Conservation (phyloP, 1,284 basidiomycete species). For the Ustilago vetiveriae region DNA sequence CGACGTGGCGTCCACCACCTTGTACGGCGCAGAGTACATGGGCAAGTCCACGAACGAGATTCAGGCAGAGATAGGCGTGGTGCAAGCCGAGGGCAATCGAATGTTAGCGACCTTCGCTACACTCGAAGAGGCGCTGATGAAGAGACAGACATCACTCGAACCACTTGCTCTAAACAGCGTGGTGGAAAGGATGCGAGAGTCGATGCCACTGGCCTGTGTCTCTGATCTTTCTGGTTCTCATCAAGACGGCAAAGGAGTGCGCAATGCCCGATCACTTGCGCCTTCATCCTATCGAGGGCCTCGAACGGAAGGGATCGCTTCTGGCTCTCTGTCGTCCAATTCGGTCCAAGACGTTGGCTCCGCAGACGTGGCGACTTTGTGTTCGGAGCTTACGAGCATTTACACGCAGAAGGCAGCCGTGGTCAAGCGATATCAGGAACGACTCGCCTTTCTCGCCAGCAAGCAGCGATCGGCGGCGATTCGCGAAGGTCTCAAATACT, state of each 20-base stretch:
- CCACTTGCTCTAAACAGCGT: conserved; percentile 5
- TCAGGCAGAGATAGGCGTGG: conserved; percentile 53
- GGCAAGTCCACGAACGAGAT: conserved; percentile 49
- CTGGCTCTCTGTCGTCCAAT: neutral
- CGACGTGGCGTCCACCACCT: conserved; percentile 22
- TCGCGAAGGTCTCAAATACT: conserved; percentile 49
- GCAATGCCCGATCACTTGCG: conserved; percentile 4
- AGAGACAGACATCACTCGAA: conserved; percentile 25
- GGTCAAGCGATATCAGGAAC: conserved; percentile 49
- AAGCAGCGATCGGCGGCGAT: conserved; percentile 51
- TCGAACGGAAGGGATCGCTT: neutral
- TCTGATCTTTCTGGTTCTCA: neutral
- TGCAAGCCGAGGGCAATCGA: conserved; percentile 49
- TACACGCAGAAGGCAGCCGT: conserved; percentile 36
- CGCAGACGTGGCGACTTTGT: conserved; percentile 19
- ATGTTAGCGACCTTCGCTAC: conserved; percentile 46
- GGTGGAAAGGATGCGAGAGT: conserved; percentile 6
- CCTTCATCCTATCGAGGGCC: conserved; percentile 30
- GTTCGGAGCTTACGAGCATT: conserved; percentile 36
- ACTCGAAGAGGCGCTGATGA: conserved; percentile 42
- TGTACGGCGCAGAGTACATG: conserved; percentile 51
- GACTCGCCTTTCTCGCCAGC: conserved; percentile 51
- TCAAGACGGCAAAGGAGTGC: neutral
- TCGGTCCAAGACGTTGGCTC: neutral
- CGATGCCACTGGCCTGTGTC: conserved; percentile 14